Evolutionary conservation across 306 rosid genomes (phyloP), one percentile per base, ranked within the genome.

Genomic region (Cicer bijugum): DNA sequence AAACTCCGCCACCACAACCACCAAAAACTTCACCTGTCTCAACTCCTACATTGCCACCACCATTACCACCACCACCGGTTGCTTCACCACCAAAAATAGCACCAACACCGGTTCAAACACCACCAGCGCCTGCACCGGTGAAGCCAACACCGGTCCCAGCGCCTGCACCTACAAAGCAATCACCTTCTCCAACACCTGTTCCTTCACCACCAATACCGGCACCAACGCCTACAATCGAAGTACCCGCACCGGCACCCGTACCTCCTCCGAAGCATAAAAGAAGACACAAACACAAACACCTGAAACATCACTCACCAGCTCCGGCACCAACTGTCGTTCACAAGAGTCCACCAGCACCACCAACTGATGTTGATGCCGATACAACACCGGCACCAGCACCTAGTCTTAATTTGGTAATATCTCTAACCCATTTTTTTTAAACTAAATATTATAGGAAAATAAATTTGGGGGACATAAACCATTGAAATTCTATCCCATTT

Each of bases 341-440:
- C 33, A 76, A 75, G 57, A 92, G 98, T 71, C 98, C 98, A 53
- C 98, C 98, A 20, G 98, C 98, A 6, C 98, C 98, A 38, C 97
- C 95, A 48, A 79, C 83, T 6, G 84, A 70, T 39, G 75, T 59
- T 51, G 98, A 86, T 14, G 68, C 92, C 6, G 83, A 80, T 40
- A 86, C 86, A 1, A 50, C 91, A 4, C 98, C 98, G 11, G 97
- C 97, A 42, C 98, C 98, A 75, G 81, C 98, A 59, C 98, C 98
- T 33, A 82, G 82, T 73, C 80, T 79, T 57, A 4, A 89, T 84
- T 56, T 75, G 98, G 98, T 92, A 28, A 28, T 3, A 28, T 28
- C 35, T 28, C 35, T 3, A 28, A 28, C 35, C 35, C 35, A 28
- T 3, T 28, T 28, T 28, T 28, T 4, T 0, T 28, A 3, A 28